phyloP scores from a whole-genome alignment of 129 eudicot genomes.

The Lonicera japonica region DNA sequence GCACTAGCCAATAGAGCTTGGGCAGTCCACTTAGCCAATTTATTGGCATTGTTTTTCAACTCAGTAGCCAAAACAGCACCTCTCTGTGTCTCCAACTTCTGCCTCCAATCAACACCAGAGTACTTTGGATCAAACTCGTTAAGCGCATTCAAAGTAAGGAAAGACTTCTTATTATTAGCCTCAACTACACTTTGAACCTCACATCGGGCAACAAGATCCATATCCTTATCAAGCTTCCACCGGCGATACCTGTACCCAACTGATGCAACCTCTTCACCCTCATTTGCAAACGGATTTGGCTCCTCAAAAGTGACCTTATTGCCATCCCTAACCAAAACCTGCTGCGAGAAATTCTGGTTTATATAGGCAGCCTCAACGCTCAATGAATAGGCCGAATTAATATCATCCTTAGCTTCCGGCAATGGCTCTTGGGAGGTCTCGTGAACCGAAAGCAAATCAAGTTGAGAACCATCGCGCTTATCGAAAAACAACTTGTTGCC shows the following conservation, averaged over 20 bases:
- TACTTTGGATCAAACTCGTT: constrained; percentile 87
- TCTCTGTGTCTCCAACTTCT: constrained; percentile 81
- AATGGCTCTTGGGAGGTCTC: constrained; percentile 84
- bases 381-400: constrained; percentile 64
- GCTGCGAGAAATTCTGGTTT: constrained; percentile 85
- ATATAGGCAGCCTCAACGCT: constrained; percentile 81
- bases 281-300: constrained; percentile 68
- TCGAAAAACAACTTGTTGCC: constrained; percentile 84
- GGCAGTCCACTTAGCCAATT: constrained; percentile 83
- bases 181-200: constrained; percentile 79
- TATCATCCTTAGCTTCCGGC: constrained; percentile 81
- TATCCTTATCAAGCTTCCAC: constrained; percentile 71
- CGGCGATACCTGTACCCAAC: constrained; percentile 79
- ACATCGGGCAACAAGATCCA: constrained; percentile 70
- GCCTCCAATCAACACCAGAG: constrained; percentile 86
- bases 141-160: constrained; percentile 66
- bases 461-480: constrained; percentile 85
- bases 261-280: constrained; percentile 79
- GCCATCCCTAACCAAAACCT: constrained; percentile 69
- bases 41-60: constrained; percentile 80
- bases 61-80: constrained; percentile 94
- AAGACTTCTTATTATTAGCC: constrained; percentile 50
- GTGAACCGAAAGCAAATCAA: constrained; percentile 70
- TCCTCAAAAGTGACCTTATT: constrained; percentile 61
- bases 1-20: constrained; percentile 74